These are phyloP conservation scores for Letharia columbiana DNA, from an alignment of 495 filamentous ascomycete species.

Conservation along the genomic window DNA sequence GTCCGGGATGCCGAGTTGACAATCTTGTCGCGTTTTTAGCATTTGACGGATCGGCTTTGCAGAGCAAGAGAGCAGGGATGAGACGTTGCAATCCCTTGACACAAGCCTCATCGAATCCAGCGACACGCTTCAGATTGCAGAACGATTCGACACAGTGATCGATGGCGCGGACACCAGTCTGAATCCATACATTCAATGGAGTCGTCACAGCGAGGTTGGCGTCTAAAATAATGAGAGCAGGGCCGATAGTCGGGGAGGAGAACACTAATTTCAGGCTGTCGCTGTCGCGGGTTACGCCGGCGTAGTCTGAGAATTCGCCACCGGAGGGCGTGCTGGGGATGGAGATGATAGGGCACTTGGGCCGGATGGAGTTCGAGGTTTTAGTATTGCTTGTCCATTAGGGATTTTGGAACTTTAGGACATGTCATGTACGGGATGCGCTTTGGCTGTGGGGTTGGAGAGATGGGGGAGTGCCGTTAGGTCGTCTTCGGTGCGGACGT, in stretches of 20 bases:
- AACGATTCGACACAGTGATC: constrained; percentile 58
- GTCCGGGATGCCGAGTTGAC: constrained; percentile 46
- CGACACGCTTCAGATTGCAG: constrained; percentile 33
- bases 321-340: constrained; percentile 56
- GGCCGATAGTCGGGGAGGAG: constrained; percentile 35
- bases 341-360: constrained; percentile 47
- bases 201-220: constrained; percentile 46
- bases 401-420: too few species aligned
- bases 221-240: constrained; percentile 51
- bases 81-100: constrained; percentile 39
- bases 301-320: constrained; percentile 50
- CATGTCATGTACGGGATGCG: too few species aligned
- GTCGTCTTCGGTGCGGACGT: constrained; percentile 10
- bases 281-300: constrained; percentile 47
- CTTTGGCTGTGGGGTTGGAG: neutral
- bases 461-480: constrained; percentile 21
- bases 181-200: constrained; percentile 51
- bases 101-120: constrained; percentile 35
- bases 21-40: constrained; percentile 39
- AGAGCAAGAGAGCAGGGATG: constrained; percentile 43
- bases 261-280: constrained; percentile 48
- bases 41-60: constrained; percentile 38
- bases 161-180: constrained; percentile 51
- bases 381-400: too few species aligned
- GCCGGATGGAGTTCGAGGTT: neutral